Evolutionary conservation across 2,329 filamentous ascomycete species (phyloP).

Genomic region (Arthrinium phaeospermum): DNA sequence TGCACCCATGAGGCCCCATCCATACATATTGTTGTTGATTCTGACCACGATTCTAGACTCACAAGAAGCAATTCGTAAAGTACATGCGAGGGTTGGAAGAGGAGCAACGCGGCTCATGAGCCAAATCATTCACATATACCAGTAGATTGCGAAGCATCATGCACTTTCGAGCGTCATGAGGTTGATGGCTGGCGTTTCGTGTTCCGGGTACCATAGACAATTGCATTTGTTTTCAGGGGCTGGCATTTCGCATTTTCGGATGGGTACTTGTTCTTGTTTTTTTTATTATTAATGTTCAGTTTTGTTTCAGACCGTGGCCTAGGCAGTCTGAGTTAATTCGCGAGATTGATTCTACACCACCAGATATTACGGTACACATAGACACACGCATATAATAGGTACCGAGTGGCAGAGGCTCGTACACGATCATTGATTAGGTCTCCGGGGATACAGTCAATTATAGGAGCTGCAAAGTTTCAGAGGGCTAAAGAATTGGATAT

Average conservation of each 20-base stretch:
- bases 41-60: slow-evolving; percentile 60
- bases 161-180: not conserved
- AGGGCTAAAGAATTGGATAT: not conserved
- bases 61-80: slow-evolving; percentile 97
- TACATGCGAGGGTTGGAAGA: slow-evolving; percentile 87
- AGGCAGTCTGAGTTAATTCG: not conserved
- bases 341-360: not conserved
- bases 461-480: not conserved
- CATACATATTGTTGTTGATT: not conserved
- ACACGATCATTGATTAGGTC: not conserved
- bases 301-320: not conserved
- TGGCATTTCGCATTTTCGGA: slow-evolving; percentile 9
- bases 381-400: not conserved
- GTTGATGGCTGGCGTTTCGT: not conserved
- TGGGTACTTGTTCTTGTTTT: not conserved
- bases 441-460: not conserved
- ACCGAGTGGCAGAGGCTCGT: not conserved
- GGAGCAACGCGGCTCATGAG: slow-evolving; percentile 37
- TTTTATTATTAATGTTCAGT: not conserved
- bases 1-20: slow-evolving; percentile 24
- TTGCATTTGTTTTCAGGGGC: not conserved
- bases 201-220: not conserved
- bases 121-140: not conserved
- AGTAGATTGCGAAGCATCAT: not conserved
- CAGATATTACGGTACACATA: not conserved